Percentiles rank a stretch among this genome's conserved stretches.
phyloP scores from a whole-genome alignment of 768 basidiomycete genomes.

The Rossbeevera mucosa region DNA sequence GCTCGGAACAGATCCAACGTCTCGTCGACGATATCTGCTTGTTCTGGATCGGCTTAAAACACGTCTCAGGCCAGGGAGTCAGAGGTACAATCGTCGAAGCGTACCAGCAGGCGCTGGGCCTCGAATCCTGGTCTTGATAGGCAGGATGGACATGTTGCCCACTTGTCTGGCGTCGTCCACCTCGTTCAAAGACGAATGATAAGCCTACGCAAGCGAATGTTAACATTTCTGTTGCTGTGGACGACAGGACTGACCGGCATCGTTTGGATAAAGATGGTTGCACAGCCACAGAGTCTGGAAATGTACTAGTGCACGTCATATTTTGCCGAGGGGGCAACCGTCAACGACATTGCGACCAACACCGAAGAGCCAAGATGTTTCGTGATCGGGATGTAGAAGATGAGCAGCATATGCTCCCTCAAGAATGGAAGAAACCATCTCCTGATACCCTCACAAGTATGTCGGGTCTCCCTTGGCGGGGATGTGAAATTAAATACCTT shows the following conservation, averaged over 20 bases:
- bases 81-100: slow-evolving; percentile 15
- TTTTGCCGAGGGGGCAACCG: neutral
- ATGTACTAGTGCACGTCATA: neutral
- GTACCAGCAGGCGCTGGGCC: slow-evolving; percentile 85
- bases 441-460: slow-evolving; percentile 76
- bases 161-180: slow-evolving; percentile 74
- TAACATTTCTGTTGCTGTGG: slow-evolving; percentile 1
- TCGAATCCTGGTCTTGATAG: slow-evolving; percentile 86
- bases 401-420: slow-evolving; percentile 46
- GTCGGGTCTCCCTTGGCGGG: slow-evolving; percentile 16
- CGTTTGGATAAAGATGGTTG: slow-evolving; percentile 23
- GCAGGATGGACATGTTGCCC: slow-evolving; percentile 86
- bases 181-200: slow-evolving; percentile 93
- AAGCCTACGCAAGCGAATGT: slow-evolving; percentile 56
- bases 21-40: slow-evolving; percentile 92
- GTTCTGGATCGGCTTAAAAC: slow-evolving; percentile 64
- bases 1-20: slow-evolving; percentile 95
- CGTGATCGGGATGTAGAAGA: slow-evolving; percentile 24
- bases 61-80: slow-evolving; percentile 11
- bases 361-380: slow-evolving; percentile 13
- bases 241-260: slow-evolving; percentile 50
- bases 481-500: neutral
- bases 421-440: slow-evolving; percentile 48
- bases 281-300: slow-evolving; percentile 18
- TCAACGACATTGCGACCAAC: neutral